Evolutionary conservation across 2,329 filamentous ascomycete genomes (phyloP), one percentile per base, ranked within the genome.

Genomic region (Xylaria sp.): DNA sequence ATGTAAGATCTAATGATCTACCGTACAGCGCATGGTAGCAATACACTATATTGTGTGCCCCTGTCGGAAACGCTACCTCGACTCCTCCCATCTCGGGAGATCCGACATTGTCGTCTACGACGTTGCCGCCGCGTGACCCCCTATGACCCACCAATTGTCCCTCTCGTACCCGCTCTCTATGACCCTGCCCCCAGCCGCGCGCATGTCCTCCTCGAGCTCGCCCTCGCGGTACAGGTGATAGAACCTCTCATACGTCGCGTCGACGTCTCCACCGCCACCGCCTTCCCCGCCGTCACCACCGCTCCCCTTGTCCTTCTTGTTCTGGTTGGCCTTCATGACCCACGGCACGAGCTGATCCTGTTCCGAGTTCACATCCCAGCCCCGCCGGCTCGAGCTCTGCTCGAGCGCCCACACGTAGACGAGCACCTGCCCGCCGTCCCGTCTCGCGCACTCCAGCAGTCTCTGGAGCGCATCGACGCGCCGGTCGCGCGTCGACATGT

Each of bases 91-190:
- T 33, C 60, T 33, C 33, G 38, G 48, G 23, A 36, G 59, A 63
- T 49, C 51, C 59, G 63, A 59, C 46, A 64, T 48, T 46, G 66
- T 56, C 28, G 66, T 57, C 49, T 58, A 60, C 61, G 59, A 17
- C 42, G 57, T 51, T 46, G 56, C 56, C 44, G 63, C 63, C 57
- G 56, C 67, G 49, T 74, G 80, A 77, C 70, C 80, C 79, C 84
- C 87, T 78, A 97, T 90, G 63, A 90, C 93, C 95, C 95, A 99
- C 96, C 96, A 98, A 82, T 99, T 99, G 78, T 98, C 96, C 83
- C 90, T 94, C 79, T 99, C 96, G 81, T 98, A 99, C 40, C 96
- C 96, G 68, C 89, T 89, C 72, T 93, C 90, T 28, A 96, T 75
- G 15, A 97, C 89, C 58, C 81, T 82, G 7, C 94, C 96, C 20